phyloP scores from a whole-genome alignment of 1,284 basidiomycete genomes.

The Naganishia cerealis region DNA sequence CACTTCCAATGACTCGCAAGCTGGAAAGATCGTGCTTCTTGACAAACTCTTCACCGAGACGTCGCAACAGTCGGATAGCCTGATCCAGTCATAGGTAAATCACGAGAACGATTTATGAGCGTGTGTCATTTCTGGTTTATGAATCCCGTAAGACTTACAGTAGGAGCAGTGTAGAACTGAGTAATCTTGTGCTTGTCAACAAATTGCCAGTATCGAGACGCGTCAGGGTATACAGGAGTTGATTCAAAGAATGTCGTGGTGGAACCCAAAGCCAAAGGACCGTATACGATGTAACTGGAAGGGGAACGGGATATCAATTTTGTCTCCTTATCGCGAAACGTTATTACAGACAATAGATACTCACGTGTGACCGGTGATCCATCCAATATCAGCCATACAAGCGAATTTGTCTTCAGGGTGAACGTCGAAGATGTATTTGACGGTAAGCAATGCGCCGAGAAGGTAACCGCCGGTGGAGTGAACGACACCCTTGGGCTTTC shows the following conservation, averaged over 20 bases:
- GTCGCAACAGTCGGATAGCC: conserved; percentile 86
- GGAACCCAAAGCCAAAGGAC: conserved; percentile 79
- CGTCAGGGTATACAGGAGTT: conserved; percentile 93
- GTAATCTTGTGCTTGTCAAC: conserved; percentile 92
- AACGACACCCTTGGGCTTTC: conserved; percentile 95
- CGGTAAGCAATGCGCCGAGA: conserved; percentile 82
- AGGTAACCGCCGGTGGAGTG: conserved; percentile 93
- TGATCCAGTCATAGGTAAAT: conserved; percentile 25
- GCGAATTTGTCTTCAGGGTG: conserved; percentile 89
- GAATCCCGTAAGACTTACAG: conserved; percentile 45
- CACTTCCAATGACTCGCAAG: conserved; percentile 83
- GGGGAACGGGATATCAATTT: not conserved
- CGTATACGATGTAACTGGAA: conserved; percentile 88
- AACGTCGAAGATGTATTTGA: conserved; percentile 95
- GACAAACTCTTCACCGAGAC: conserved; percentile 84
- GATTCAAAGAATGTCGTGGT: conserved; percentile 94
- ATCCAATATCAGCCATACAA: conserved; percentile 98
- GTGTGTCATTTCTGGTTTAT: no score
- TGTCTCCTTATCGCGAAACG: not conserved
- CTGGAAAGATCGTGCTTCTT: conserved; percentile 78
- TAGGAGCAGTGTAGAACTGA: conserved; percentile 90
- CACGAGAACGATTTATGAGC: not conserved
- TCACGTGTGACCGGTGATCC: conserved; percentile 96
- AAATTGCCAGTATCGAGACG: conserved; percentile 94
- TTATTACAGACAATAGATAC: conserved; percentile 37